Percentiles rank a stretch among this genome's conserved stretches.
phyloP scores from a whole-genome alignment of 108 stramenopile species.

The Nannochloropsis salina region DNA sequence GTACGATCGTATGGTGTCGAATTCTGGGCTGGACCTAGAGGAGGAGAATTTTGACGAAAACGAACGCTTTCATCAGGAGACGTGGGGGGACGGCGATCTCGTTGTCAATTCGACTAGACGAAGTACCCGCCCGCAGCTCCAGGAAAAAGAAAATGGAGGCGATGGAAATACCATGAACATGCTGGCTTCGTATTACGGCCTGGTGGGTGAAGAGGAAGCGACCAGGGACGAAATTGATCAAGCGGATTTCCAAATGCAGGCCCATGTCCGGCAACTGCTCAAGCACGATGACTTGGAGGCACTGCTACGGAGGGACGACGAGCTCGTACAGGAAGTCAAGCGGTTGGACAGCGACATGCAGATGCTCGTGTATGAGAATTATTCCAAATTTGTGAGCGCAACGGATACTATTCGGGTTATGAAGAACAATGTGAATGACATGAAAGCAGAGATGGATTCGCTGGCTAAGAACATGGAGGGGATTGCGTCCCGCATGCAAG shows the following conservation, averaged over 20 bases:
- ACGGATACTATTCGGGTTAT: constrained; percentile 87
- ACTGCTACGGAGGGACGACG: constrained; percentile 49
- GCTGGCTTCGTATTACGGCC: constrained; percentile 46
- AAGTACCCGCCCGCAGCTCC: neutral
- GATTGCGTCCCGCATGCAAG: constrained; percentile 30
- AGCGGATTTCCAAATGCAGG: constrained; percentile 48
- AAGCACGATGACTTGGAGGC: constrained; percentile 39
- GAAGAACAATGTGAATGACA: constrained; percentile 57
- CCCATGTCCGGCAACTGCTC: constrained; percentile 48
- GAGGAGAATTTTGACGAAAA: no score
- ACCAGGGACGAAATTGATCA: constrained; percentile 50
- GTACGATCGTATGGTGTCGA: no score
- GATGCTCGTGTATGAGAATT: constrained; percentile 98
- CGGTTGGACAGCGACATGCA: constrained; percentile 90
- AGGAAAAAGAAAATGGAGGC: neutral
- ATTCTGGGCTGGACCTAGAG: no score
- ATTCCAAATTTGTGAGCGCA: constrained; percentile 95
- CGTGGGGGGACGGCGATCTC: no score
- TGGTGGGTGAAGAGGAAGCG: constrained; percentile 26
- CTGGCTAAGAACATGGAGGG: constrained; percentile 43
- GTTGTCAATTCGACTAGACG: no score
- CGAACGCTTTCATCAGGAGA: no score
- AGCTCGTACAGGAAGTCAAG: constrained; percentile 52
- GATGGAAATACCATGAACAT: neutral
- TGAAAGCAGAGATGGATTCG: constrained; percentile 53